Evolutionary conservation across 768 basidiomycete species (phyloP), one percentile per base, ranked within the genome.

Genomic region (Lactarius hatsudake): DNA sequence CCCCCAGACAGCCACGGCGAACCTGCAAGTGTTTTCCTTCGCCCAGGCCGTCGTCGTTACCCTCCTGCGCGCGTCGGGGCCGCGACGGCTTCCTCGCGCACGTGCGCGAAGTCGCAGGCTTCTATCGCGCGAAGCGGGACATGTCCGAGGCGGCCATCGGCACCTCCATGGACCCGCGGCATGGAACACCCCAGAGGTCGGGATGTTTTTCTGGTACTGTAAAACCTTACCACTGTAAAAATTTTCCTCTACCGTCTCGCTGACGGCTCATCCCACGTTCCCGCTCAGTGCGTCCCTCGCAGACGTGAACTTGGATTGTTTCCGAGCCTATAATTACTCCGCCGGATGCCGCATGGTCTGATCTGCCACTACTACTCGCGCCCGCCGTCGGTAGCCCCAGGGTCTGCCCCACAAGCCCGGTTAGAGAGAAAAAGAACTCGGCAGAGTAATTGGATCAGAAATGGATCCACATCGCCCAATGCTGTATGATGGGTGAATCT

Each of bases 151-250:
- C 74, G 2, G 88, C 90, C 59, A 86, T 94, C 85, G 83, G 73
- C 85, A 96, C 76, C 84, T 97, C 23, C 78, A 80, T 58, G 93
- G 87, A 2, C 79, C 95, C 38, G 93, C 87, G n/a, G 86, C 89
- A 75, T 90, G 89, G 89, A 78, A 74, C 63, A 76, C 80, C 0
- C 92, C 91, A 9, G 86, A 88, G 72, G 86, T 90, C 30, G 91
- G 92, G 69, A 91, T 96, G 91, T 96, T 96, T 81, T 87, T 93
- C 75, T 95, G 92, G 90, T 88, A 48, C 30, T 85, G 80, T n/a
- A n/a, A n/a, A n/a, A n/a, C 69, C 62, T 59, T 65, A 38, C n/a
- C n/a, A n/a, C 26, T 28, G 26, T 23, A 10, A 7, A 43, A 13
- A 18, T 8, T 20, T 3, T 15, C 7, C 0, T 5, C 53, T 18